Base-by-base conservation (phyloP, 2,329 filamentous ascomycete genomes). In the Ophiognomonia clavigignenti-juglandacearum region DNA sequence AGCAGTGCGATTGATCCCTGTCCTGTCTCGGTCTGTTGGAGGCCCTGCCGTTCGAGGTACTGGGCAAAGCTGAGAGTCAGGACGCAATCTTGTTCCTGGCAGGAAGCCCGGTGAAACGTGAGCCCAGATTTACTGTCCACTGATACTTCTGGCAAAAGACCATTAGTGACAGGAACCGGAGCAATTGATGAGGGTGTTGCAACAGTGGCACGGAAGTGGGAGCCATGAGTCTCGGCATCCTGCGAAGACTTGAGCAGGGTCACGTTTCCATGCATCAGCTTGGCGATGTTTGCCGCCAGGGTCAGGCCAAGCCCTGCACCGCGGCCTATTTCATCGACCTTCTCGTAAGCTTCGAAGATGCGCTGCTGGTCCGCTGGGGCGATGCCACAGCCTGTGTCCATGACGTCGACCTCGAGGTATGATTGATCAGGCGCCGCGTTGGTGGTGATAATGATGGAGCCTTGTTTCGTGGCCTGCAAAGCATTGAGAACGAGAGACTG, bases 291-390 rank as follows among this genome's bases (percentile, higher is more conserved):
- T 8, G 58, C 55, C 4, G 71, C 64, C 0, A 74, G 56, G 0
- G 69, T 70, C 13, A 74, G 53, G 1, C 71, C 71, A 1, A 73
- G 58, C 0, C 71, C 68, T 23, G 66, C 66, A 3, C 70, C 65
- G 2, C 60, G 61, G 0, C 67, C 64, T 29, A 69, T 60, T 0
- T 52, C 50, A 27, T 64, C 59, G 1, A 64, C 61, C 27, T 72
- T 72, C 34, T 72, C 69, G 18, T 73, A 72, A 0, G 68, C 57
- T 4, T 67, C 59, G 23, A 73, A 73, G 4, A 73, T 69, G 3
- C 66, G 64, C 4, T 57, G 19, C 4, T 66, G 63, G 6, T 71
- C 55, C 3, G 60, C 53, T 1, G 51, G 40, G 2, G 51, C 49
- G n/a, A 73, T 69, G 2, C 69, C 70, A 3, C 62, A 54, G 0